These are phyloP conservation scores for Musa troglodytarum DNA, from an alignment of 176 grass and related monocot species.

Conservation along the genomic window DNA sequence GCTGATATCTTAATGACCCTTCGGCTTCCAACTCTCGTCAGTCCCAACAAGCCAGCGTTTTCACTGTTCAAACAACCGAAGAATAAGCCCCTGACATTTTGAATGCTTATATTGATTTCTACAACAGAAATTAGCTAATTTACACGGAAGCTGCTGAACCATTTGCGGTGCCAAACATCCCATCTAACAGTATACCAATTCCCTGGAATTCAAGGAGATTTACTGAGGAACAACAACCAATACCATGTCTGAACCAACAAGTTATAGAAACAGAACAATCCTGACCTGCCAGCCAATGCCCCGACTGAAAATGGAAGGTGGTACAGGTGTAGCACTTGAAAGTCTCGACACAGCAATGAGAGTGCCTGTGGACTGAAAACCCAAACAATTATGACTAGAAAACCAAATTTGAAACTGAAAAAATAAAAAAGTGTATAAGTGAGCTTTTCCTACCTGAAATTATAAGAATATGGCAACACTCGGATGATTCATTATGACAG, in stretches of 20 bases:
- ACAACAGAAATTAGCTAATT: conserved; percentile 14
- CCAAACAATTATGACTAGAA: background rate
- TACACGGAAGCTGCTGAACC: conserved; percentile 92
- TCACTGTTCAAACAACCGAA: conserved; percentile 43
- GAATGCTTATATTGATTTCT: background rate
- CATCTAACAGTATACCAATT: conserved; percentile 80
- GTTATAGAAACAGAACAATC: background rate
- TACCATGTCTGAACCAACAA: background rate
- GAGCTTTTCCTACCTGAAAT: background rate
- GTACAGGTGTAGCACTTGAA: conserved; percentile 59
- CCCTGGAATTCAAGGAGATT: conserved; percentile 42
- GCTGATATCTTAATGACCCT: conserved; percentile 74
- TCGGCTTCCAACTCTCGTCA: conserved; percentile 84
- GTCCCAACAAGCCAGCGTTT: conserved; percentile 65
- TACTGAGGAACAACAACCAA: conserved; percentile 4
- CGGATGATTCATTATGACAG: no score
- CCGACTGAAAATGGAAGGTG: conserved; percentile 68
- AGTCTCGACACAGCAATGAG: conserved; percentile 62
- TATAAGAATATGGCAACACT: no score
- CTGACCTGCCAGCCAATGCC: conserved; percentile 93
- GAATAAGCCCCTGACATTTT: conserved; percentile 9
- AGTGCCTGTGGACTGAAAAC: conserved; percentile 77
- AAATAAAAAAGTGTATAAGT: background rate
- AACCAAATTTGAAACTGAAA: background rate
- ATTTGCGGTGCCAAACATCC: conserved; percentile 70